These are phyloP conservation scores for Globisporangium yorkense DNA, from an alignment of 352 stramenopile species.

Conservation along the genomic window DNA sequence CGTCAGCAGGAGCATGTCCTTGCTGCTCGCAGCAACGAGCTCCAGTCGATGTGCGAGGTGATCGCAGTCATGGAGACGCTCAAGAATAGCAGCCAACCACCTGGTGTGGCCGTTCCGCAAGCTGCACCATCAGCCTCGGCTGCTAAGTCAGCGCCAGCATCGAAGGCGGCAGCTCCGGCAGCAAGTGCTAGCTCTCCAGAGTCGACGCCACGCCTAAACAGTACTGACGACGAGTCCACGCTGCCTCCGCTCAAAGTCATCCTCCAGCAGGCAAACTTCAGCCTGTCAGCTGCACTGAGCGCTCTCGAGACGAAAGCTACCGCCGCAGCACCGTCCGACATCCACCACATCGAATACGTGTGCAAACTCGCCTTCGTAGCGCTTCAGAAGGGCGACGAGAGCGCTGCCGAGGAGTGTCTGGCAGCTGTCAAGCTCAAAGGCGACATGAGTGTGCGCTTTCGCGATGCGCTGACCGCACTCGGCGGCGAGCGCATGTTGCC, in stretches of 20 bases:
- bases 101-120: not conserved
- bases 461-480: conserved; percentile 17
- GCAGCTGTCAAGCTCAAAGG: conserved; percentile 40
- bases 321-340: conserved; percentile 4
- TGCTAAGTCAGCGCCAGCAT: not conserved
- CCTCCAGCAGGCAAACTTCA: conserved; percentile 26
- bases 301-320: conserved; percentile 16
- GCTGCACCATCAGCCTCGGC: not conserved
- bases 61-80: conserved; percentile 6
- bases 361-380: conserved; percentile 27
- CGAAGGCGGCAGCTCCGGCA: not conserved
- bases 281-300: conserved; percentile 23
- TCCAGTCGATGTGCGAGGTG: conserved; percentile 7
- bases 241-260: conserved; percentile 31
- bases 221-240: conserved; percentile 4
- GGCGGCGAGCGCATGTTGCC: conserved; percentile 30
- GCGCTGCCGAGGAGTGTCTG: conserved; percentile 24
- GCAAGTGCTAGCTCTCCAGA: conserved; percentile 5
- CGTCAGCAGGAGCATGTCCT: not conserved
- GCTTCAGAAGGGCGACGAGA: conserved; percentile 10
- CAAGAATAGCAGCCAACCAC: not conserved
- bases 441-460: conserved; percentile 32
- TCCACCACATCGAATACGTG: conserved; percentile 22
- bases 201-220: conserved; percentile 7
- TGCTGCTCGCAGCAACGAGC: conserved; percentile 4